Evolutionary conservation across 108 stramenopile genomes (phyloP).

Genomic region (Skeletonema tropicum): DNA sequence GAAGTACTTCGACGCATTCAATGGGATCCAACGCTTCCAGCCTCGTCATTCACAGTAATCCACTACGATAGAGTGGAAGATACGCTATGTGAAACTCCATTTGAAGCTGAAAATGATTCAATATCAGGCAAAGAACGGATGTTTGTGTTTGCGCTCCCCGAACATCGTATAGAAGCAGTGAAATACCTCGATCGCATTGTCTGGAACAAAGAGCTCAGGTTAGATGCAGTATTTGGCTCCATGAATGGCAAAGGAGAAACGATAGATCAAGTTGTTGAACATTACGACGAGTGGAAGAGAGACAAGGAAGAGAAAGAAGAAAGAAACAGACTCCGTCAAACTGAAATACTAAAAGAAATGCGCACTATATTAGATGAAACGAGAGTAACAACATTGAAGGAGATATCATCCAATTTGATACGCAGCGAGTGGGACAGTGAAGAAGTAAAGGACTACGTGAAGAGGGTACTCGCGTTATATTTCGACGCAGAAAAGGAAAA

Average conservation of each 20-base stretch:
- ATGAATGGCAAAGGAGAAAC: constrained; percentile 59
- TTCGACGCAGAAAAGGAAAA: constrained; percentile 22
- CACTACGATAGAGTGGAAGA: constrained; percentile 78
- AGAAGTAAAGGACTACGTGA: constrained; percentile 59
- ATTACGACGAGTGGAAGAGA: constrained; percentile 80
- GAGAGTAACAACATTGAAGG: constrained; percentile 45
- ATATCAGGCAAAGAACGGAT: constrained; percentile 61
- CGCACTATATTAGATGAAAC: constrained; percentile 51
- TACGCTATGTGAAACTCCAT: constrained; percentile 60
- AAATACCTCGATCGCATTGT: constrained; percentile 81
- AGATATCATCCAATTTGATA: constrained; percentile 37
- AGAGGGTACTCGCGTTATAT: constrained; percentile 41
- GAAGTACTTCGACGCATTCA: constrained; percentile 83
- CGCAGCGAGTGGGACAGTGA: constrained; percentile 20
- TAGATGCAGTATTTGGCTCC: constrained; percentile 77
- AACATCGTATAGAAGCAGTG: constrained; percentile 79
- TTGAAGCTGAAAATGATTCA: constrained; percentile 72
- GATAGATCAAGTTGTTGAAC: constrained; percentile 67
- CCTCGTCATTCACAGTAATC: constrained; percentile 64
- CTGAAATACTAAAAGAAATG: constrained; percentile 48
- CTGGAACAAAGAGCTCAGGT: constrained; percentile 73
- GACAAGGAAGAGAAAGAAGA: constrained; percentile 50
- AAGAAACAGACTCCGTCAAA: constrained; percentile 53
- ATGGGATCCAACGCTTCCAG: constrained; percentile 61
- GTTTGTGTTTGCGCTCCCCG: constrained; percentile 81